Base-by-base conservation (phyloP, 495 filamentous ascomycete species). In the Xylaria scruposa region DNA sequence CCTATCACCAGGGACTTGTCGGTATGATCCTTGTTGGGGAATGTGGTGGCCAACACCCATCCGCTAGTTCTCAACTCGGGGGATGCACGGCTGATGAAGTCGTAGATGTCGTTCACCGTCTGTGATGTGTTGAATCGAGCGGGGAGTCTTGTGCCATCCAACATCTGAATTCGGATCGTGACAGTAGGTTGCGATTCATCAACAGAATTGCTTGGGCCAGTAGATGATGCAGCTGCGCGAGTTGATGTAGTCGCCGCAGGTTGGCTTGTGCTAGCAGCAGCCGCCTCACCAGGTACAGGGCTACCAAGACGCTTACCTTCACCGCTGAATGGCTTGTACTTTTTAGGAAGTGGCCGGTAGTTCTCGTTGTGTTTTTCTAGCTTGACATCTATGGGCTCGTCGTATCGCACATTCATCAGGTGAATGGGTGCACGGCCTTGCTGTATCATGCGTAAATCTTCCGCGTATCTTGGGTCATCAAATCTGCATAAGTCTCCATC, bases 41-140 rank as follows among this genome's bases (percentile, higher is more conserved):
- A 98, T 0, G 97, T 98, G 1, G 96, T 99, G 78, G 97, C 95
- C 67, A 99, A 80, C 9, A 92, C 91, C 87, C 94, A 99, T 13
- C 84, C 75, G 24, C 95, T 87, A 53, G 80, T 76, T 62, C 83
- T 85, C 70, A 88, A 86, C 13, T 82, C 83, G 0, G 91, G 81
- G 54, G 87, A 93, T 7, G 94, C 87, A 4, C 89, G 87, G 58
- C 88, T 80, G 70, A 99, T 90, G 77, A 98, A 98, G 19, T 86
- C 83, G 78, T 98, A 98, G 33, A 99, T 90, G 75, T 98, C 94
- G 33, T 92, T 94, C 68, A 99, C 88, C 0, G 95, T 98, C 73
- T 97, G 93, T 1, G 87, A 91, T 3, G 93, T 92, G 82, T 98
- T 99, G 85, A 99, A 99, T 33, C 95, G 89, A 40, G 92, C 94